These are phyloP conservation scores for Eleusine coracana DNA, from an alignment of 176 grass and related monocot species.

Conservation along the genomic window DNA sequence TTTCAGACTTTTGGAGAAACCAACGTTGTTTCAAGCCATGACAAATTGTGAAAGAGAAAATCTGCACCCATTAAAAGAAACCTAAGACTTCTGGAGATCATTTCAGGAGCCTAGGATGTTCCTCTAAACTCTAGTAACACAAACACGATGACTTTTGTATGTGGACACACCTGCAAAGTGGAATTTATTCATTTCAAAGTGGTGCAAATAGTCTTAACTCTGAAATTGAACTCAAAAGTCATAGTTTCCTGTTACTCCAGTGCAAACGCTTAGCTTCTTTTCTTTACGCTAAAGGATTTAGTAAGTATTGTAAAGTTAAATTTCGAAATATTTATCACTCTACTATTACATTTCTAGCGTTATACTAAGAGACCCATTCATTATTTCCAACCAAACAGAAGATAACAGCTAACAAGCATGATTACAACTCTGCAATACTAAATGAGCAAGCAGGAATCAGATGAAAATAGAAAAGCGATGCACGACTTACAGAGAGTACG, in stretches of 20 bases:
- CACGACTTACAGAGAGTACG: conserved; percentile 53
- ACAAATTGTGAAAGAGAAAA: not conserved
- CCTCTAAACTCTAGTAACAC: not conserved
- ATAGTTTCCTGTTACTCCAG: not conserved
- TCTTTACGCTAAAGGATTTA: not conserved
- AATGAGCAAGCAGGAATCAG: not conserved
- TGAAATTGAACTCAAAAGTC: not conserved
- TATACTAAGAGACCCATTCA: not conserved
- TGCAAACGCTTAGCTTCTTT: not conserved
- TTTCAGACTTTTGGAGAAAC: not conserved
- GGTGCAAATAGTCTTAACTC: not conserved
- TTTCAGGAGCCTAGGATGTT: not conserved
- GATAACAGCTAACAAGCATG: not conserved
- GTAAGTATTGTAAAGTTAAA: not conserved
- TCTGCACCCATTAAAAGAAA: not conserved
- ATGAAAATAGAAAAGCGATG: not conserved
- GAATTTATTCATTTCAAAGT: not conserved
- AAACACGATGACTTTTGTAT: not conserved
- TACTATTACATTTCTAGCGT: not conserved
- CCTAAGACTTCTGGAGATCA: not conserved
- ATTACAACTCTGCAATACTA: not conserved
- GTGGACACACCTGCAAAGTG: too few species aligned
- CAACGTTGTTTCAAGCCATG: not conserved
- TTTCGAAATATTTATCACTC: not conserved
- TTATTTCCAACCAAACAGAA: not conserved